A percentile compares a stretch with the other conserved stretches of the same genome.
These are phyloP conservation scores for Cytospora piceae DNA, from an alignment of 2,329 filamentous ascomycete genomes.

Conservation along the genomic window DNA sequence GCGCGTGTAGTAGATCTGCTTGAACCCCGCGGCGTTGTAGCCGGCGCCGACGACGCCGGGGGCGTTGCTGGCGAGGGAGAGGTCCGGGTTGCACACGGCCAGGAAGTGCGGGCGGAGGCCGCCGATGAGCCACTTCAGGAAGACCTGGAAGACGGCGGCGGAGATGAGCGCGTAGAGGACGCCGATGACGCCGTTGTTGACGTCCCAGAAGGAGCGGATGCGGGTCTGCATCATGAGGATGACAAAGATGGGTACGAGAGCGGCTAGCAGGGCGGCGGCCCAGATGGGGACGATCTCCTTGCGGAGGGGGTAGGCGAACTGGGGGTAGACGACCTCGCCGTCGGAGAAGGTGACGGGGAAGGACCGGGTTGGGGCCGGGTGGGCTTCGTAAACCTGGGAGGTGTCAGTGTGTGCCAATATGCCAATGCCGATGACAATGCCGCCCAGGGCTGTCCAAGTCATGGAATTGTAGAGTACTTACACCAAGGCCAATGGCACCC, in stretches of 20 bases:
- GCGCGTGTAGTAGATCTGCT: constrained; percentile 67
- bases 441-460: background rate
- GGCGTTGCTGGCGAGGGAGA: constrained; percentile 46
- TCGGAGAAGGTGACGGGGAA: constrained; percentile 70
- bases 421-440: background rate
- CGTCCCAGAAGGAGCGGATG: constrained; percentile 69
- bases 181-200: constrained; percentile 72
- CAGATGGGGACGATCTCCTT: constrained; percentile 74
- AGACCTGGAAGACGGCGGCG: constrained; percentile 76
- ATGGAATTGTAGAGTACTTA: constrained; percentile 44
- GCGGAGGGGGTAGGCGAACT: constrained; percentile 72
- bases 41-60: constrained; percentile 45
- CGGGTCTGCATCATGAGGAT: constrained; percentile 70
- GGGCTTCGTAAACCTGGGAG: constrained; percentile 61
- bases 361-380: constrained; percentile 68
- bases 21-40: constrained; percentile 52
- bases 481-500: constrained; percentile 69
- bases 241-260: constrained; percentile 66
- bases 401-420: constrained; percentile 1
- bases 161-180: constrained; percentile 71
- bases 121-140: constrained; percentile 76
- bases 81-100: constrained; percentile 67
- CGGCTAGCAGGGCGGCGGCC: constrained; percentile 67
- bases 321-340: constrained; percentile 69
- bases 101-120: constrained; percentile 75